Evolutionary conservation across 257 asterid species (phyloP).

Genomic region (Eustoma russellianum): DNA sequence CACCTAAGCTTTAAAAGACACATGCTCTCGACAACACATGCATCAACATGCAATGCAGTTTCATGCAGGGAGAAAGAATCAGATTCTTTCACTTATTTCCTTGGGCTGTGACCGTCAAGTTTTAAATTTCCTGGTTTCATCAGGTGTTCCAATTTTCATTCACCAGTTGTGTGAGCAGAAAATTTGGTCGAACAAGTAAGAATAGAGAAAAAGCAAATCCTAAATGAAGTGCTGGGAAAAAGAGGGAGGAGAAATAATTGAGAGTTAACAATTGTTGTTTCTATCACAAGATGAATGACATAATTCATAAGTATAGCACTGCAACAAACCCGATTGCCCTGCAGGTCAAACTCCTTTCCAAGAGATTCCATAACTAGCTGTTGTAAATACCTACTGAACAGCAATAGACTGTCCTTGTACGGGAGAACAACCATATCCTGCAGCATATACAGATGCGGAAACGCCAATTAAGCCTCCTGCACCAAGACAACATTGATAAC

Average conservation of each 20-base stretch:
- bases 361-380: constrained; percentile 99
- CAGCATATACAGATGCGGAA: constrained; percentile 15
- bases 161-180: background rate
- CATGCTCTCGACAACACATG: no score
- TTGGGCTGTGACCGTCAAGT: background rate
- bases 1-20: no score
- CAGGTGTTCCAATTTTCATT: background rate
- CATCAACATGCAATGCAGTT: no score
- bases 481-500: background rate
- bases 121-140: background rate
- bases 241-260: background rate
- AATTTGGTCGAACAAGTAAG: background rate
- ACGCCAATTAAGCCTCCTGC: constrained; percentile 1
- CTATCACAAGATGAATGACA: no score
- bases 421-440: constrained; percentile 99
- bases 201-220: no score
- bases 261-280: background rate
- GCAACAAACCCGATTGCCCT: constrained; percentile 78
- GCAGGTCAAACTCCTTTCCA: constrained; percentile 95
- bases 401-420: constrained; percentile 87
- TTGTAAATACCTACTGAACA: constrained; percentile 93
- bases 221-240: background rate
- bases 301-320: background rate
- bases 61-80: background rate
- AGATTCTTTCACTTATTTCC: background rate